These are phyloP conservation scores for Penicillium tannophilum DNA, from an alignment of 495 filamentous ascomycete genomes.

Conservation along the genomic window DNA sequence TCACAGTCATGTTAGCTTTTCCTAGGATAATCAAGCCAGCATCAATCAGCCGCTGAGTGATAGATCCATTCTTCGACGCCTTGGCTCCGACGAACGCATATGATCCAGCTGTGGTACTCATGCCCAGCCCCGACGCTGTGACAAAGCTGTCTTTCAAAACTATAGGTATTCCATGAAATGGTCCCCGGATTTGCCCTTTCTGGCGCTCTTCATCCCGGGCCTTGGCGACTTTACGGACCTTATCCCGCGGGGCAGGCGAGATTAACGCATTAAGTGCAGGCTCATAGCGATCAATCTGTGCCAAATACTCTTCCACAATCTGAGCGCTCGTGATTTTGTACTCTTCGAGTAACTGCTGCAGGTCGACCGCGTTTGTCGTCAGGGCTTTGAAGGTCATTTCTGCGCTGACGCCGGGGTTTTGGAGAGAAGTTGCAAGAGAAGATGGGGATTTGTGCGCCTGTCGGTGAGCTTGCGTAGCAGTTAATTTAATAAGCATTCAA, in stretches of 20 bases:
- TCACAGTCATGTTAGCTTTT: constrained; percentile 44
- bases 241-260: constrained; percentile 33
- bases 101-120: constrained; percentile 35
- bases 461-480: neutral
- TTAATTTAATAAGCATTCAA: neutral
- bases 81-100: constrained; percentile 36
- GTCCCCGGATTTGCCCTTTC: constrained; percentile 29
- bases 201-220: constrained; percentile 37
- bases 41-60: constrained; percentile 35
- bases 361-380: constrained; percentile 44
- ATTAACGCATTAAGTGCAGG: constrained; percentile 36
- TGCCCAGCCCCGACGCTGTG: constrained; percentile 23
- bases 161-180: constrained; percentile 47
- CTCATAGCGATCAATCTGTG: constrained; percentile 50
- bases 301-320: constrained; percentile 49
- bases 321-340: constrained; percentile 44
- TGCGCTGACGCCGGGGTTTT: neutral
- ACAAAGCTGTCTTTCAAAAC: constrained; percentile 35
- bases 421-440: neutral
- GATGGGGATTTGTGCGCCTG: neutral
- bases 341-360: constrained; percentile 40
- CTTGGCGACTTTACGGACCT: constrained; percentile 27
- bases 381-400: constrained; percentile 33
- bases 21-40: constrained; percentile 46
- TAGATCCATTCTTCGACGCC: constrained; percentile 34